These are phyloP conservation scores for Glebionis coronaria DNA, from an alignment of 129 eudicot species.

Conservation along the genomic window DNA sequence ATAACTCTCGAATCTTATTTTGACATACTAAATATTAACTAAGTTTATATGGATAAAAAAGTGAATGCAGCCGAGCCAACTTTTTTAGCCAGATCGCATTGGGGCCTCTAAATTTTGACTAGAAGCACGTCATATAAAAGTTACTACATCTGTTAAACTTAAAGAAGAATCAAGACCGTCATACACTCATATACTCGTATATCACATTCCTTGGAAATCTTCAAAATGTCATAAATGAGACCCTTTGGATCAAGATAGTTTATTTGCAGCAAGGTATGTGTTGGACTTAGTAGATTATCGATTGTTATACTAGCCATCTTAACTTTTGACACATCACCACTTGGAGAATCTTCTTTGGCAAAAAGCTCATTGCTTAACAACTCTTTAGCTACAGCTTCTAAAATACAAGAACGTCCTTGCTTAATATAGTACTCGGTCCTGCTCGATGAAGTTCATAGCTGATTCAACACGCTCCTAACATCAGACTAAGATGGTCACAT, in stretches of 20 bases:
- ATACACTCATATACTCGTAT: slow-evolving; percentile 28
- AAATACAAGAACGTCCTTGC: slow-evolving; percentile 48
- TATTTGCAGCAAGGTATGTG: slow-evolving; percentile 44
- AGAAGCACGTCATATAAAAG: not conserved
- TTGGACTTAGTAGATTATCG: slow-evolving; percentile 42
- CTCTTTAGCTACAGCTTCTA: slow-evolving; percentile 52
- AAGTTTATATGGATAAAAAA: too few species aligned
- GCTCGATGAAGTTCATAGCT: slow-evolving; percentile 85
- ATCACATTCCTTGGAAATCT: slow-evolving; percentile 17
- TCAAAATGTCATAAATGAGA: slow-evolving; percentile 7
- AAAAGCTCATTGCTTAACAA: slow-evolving; percentile 50
- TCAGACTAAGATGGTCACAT: slow-evolving; percentile 46
- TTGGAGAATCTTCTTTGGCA: slow-evolving; percentile 28
- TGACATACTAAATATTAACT: too few species aligned
- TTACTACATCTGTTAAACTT: slow-evolving; percentile 10
- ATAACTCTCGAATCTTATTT: not conserved
- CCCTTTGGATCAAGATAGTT: slow-evolving; percentile 12
- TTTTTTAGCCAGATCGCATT: too few species aligned
- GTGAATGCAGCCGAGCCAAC: too few species aligned
- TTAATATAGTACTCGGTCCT: slow-evolving; percentile 55
- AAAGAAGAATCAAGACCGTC: not conserved
- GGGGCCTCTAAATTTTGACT: not conserved
- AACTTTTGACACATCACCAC: slow-evolving; percentile 36
- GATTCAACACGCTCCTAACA: slow-evolving; percentile 59
- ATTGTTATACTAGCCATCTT: slow-evolving; percentile 52